Evolutionary conservation across 495 filamentous ascomycete genomes (phyloP), one percentile per base, ranked within the genome.

Genomic region (Neurospora sp.): DNA sequence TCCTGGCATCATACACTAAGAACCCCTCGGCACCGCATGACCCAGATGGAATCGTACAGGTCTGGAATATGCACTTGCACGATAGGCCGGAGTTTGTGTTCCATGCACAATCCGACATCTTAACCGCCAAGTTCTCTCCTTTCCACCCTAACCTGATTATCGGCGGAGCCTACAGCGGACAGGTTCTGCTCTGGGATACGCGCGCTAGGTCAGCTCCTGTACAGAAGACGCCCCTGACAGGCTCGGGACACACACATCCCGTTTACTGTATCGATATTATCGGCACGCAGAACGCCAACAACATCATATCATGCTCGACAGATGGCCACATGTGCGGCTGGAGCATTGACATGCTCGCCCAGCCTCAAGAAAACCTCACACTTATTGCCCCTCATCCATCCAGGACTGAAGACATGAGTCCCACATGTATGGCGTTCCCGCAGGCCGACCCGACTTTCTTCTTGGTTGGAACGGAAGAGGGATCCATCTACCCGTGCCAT

Each of bases 101-200:
- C 80, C 93, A 97, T 82, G 95, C 94, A 10, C 94, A 95, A 70
- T 97, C 95, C 71, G 96, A 99, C 83, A 94, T 99, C 70, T 87
- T 98, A 20, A 91, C 94, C 0, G 95, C 96, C 73, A 95, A 95
- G 78, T 99, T 98, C 83, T 98, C 96, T 31, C 96, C 96, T 0
- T 97, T 97, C 81, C 96, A 98, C 78, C 95, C 96, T 4, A 97
- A 96, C 74, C 86, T 98, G 41, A 95, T 99, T 77, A 89, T 99
- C 75, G 96, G 94, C 73, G 96, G 96, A 40, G 91, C 93, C 49
- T 99, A 99, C 83, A 95, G 91, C 71, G 96, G 96, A 38, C 96
- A 99, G 84, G 94, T 99, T 12, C 90, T 97, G 12, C 88, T 99
- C n/a, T 99, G 96, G 96, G 96, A 99, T 79, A 98, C 94, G 31